Evolutionary conservation across 2,329 filamentous ascomycete species (phyloP), one percentile per base, ranked within the genome.

Genomic region (Sarocladiaceae sp.): DNA sequence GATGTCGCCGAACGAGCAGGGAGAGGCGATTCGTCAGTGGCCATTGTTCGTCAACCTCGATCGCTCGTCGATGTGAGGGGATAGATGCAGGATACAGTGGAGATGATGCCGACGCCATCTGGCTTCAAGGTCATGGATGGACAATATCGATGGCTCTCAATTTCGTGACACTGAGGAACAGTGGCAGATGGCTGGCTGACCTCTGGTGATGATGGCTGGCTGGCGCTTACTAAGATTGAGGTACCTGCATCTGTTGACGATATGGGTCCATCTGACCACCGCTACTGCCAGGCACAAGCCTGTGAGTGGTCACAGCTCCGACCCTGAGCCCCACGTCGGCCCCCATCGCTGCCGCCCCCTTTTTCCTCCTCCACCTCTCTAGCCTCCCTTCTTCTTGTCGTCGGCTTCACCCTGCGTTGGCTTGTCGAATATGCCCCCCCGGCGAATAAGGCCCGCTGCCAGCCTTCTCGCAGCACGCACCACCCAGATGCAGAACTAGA

Each of bases 231-330:
- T 22, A 22, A 22, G 40, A 44, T 20, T 22, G 40, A 22, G 40
- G 17, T 23, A 37, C 35, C 35, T 37, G 37, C 37, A 23, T 20
- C n/a, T 23, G 11, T 12, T 44, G 20, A 10, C 4, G 40, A 22
- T 44, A 3, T 13, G n/a, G 10, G 11, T 6, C 8, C 5, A 17
- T 7, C 13, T n/a, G 26, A 48, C n/a, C 44, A 22, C 44, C n/a
- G 23, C 44, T 48, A 48, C 31, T 48, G 44, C n/a, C 44, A 48
- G 44, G 44, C 44, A 48, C 44, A 18, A 28, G 44, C 44, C 44
- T 33, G 26, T 33, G 44, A 48, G 44, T 48, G 44, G 44, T 15
- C 17, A 33, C 44, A 48, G n/a, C 44, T 26, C 10, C 17, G 12
- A 28, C 22, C n/a, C 6, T 40, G 4, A 10, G n/a, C 40, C 12